Evolutionary conservation across 2,329 filamentous ascomycete genomes (phyloP), one percentile per base, ranked within the genome.

Genomic region (Sporothrix inflata): DNA sequence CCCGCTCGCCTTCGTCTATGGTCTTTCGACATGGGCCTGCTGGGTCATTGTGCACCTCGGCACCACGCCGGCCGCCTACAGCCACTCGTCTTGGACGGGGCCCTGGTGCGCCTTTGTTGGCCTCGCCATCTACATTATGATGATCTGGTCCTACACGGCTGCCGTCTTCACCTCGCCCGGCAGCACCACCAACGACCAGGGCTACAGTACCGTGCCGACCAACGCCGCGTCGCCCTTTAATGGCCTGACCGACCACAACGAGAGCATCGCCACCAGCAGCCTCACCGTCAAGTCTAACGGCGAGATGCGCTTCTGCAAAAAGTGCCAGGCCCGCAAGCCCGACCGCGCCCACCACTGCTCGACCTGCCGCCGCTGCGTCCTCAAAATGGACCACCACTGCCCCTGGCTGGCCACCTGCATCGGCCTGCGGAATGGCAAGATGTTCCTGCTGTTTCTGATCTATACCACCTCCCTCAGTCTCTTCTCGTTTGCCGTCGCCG

Each of bases 381-480:
- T 99, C 81, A 99, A 99, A 85, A 99, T 99, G 96, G 96, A 99
- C 80, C 96, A 99, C 81, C 96, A 99, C 83, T 99, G 96, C 80
- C 96, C 96, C 19, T 99, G 96, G 96, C 87, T 99, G 67, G 95
- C 96, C 38, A 97, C 94, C 4, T 99, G 96, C 81, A 92, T 99
- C 73, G 96, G 96, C 24, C 85, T 99, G 75, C 90, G 89, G 79
- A 99, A 99, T 82, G 97, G 98, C 86, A 99, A 99, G 83, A 88
- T 94, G 0, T 99, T 99, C 79, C 81, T 99, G 70, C 87, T 98
- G 3, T 99, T 98, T 80, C 85, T 99, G 34, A 88, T 94, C 71
- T 98, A 99, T 81, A 94, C 93, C 0, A 93, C 91, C 4, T 74
- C 97, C 1, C 97, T 97, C 83, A 94, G 92, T 83, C 90, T 94